Evolutionary conservation across 2,329 filamentous ascomycete genomes (phyloP), one percentile per base, ranked within the genome.

Genomic region (Hypomyces rosellus): DNA sequence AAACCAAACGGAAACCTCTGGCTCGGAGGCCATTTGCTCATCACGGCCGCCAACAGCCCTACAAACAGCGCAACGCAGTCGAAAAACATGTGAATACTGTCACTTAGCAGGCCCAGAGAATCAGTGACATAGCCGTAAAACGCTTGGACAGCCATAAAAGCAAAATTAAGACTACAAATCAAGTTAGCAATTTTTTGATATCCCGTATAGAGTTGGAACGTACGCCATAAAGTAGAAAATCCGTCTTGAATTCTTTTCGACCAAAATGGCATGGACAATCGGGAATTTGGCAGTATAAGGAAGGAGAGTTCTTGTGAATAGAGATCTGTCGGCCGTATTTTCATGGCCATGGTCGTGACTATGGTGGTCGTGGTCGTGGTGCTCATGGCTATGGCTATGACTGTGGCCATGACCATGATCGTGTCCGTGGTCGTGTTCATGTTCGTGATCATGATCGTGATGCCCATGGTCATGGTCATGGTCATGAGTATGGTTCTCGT

Each of bases 81-180:
- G 61, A 99, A 97, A 63, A 99, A 92, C 93, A 99, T 99, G 70
- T 99, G 93, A 55, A 99, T 93, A 62, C 91, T 97, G 69, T 99
- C 93, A 58, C 90, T 96, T 15, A 99, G 80, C n/a, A 99, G 77
- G 3, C 93, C 93, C 5, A 99, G 74, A 0, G 93, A 99, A 58
- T 95, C 91, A 3, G 90, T 97, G 11, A 93, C 72, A 61, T 93
- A 95, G 45, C 93, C 93, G 63, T 99, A 99, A 54, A 92, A 89
- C 38, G 91, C 87, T 63, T 99, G 93, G 1, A 99, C 82, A 34
- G 88, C 73, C 93, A 99, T 99, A 67, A 99, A 99, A 6, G 76
- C 78, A 59, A 99, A 90, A 65, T 99, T 99, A 49, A 99, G 79
- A 54, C 89, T 95, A 63, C 7, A 4, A 33, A 20, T 20, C 20